A percentile compares a stretch with the other conserved stretches of the same genome.
phyloP scores from a whole-genome alignment of 1,284 basidiomycete genomes.

The Leucoagaricus sp. region DNA sequence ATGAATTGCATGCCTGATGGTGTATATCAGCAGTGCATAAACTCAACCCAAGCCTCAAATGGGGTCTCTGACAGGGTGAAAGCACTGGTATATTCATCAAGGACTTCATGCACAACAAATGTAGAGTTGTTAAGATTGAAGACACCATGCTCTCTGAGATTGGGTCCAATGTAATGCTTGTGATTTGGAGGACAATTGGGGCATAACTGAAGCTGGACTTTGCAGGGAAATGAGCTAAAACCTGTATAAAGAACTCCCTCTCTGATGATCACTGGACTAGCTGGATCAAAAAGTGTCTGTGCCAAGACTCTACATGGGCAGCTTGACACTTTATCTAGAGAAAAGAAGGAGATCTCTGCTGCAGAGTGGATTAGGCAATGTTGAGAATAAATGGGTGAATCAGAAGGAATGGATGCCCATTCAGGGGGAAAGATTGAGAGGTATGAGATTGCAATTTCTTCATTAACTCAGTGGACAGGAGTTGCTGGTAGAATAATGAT shows the following conservation, averaged over 20 bases:
- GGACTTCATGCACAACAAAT: constrained; percentile 28
- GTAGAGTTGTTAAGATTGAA: constrained; percentile 34
- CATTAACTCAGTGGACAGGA: background rate
- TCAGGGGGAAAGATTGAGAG: background rate
- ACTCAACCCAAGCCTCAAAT: constrained; percentile 27
- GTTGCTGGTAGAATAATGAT: background rate
- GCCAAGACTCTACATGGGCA: background rate
- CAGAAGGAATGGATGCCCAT: background rate
- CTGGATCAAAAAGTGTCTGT: background rate
- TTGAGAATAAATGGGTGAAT: background rate
- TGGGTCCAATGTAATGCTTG: constrained; percentile 23
- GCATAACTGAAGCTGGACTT: constrained; percentile 18
- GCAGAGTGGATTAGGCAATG: background rate
- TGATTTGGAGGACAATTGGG: constrained; percentile 10
- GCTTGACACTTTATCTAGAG: background rate
- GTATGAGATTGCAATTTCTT: background rate
- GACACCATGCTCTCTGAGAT: constrained; percentile 22
- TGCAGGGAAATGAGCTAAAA: background rate
- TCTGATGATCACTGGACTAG: background rate
- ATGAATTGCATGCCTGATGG: constrained; percentile 14
- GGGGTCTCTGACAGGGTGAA: constrained; percentile 31
- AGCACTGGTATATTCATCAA: constrained; percentile 31
- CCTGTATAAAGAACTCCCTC: background rate
- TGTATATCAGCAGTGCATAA: constrained; percentile 19
- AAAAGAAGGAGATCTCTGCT: background rate